These are phyloP conservation scores for Hemileccinum rubropunctum DNA, from an alignment of 768 basidiomycete species.

Conservation along the genomic window DNA sequence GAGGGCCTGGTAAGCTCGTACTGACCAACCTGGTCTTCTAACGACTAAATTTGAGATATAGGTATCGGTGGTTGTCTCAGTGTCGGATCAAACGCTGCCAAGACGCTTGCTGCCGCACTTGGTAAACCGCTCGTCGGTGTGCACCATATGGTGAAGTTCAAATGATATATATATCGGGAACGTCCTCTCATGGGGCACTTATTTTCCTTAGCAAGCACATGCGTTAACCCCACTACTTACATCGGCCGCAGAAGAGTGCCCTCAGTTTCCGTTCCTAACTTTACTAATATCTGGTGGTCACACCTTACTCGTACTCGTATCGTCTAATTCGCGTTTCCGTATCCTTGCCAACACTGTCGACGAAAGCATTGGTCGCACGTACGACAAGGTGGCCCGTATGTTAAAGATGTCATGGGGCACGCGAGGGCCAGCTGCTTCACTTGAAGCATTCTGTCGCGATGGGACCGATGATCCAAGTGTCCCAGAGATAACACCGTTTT, in stretches of 20 bases:
- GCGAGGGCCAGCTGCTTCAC: slow-evolving; percentile 72
- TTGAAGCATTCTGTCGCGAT: slow-evolving; percentile 65
- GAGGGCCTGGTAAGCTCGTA: slow-evolving; percentile 65
- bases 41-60: slow-evolving; percentile 20
- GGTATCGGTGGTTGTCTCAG: slow-evolving; percentile 81
- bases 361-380: slow-evolving; percentile 72
- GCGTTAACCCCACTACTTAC: slow-evolving; percentile 81
- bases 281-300: slow-evolving; percentile 94
- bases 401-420: slow-evolving; percentile 63
- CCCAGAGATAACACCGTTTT: slow-evolving; percentile 38
- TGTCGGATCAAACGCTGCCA: slow-evolving; percentile 80
- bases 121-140: slow-evolving; percentile 84
- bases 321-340: slow-evolving; percentile 53
- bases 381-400: slow-evolving; percentile 79
- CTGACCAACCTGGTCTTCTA: not conserved
- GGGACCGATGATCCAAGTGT: slow-evolving; percentile 17
- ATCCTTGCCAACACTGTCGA: slow-evolving; percentile 76
- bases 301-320: slow-evolving; percentile 79
- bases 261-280: slow-evolving; percentile 83
- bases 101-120: slow-evolving; percentile 73
- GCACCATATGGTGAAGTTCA: slow-evolving; percentile 82
- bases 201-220: slow-evolving; percentile 76
- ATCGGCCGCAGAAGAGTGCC: slow-evolving; percentile 35
- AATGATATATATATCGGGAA: not conserved
- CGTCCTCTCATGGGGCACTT: not conserved